Base-by-base conservation (phyloP, 164 flowering plant species). In the Nymphaea thermarum region DNA sequence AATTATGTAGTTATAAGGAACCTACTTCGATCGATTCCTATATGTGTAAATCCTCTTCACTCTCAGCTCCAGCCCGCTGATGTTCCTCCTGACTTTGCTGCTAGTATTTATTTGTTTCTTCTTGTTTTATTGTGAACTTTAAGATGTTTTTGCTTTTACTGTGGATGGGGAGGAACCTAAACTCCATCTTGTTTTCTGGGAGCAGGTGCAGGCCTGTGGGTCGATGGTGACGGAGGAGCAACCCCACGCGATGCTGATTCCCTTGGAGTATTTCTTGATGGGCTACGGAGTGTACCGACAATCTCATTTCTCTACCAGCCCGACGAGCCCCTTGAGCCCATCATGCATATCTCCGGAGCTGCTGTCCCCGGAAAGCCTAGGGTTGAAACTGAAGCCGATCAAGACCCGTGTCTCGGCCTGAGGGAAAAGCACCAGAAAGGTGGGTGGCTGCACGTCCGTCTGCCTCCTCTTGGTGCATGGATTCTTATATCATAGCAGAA, bases 191-290 rank as follows among this genome's bases (percentile, higher is more conserved):
- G 14, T 51, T 51, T 51, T 10, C 12, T 15, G 57, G 15, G 60
- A 59, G 68, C 81, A 93, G 98, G 98, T 93, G 53, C 96, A 91
- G 73, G 83, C 90, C n/a, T 93, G 98, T 72, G 98, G 98, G 67
- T 89, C 98, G 42, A 80, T 91, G 91, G 98, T 93, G 76, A 93
- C 98, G 25, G 97, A 93, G 62, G 98, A 93, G 79, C 97, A 93
- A 73, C 98, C 97, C 8, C 94, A 89, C 77, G 98, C 97, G 62
- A 93, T 91, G 98, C 76, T 93, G 76, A 87, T 91, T 67, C 98
- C 98, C 0, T 70, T 93, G 86, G 96, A 91, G 81, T 93, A 83
- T 75, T 93, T 93, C 79, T 71, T 93, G 8, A 89, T 93, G 95
- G 96, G 98, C 12, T 93, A 86, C 42, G 98, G 98, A 41, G 72